phyloP scores from a whole-genome alignment of 805 yeast genomes.

The Komagataella kurtzmanii region DNA sequence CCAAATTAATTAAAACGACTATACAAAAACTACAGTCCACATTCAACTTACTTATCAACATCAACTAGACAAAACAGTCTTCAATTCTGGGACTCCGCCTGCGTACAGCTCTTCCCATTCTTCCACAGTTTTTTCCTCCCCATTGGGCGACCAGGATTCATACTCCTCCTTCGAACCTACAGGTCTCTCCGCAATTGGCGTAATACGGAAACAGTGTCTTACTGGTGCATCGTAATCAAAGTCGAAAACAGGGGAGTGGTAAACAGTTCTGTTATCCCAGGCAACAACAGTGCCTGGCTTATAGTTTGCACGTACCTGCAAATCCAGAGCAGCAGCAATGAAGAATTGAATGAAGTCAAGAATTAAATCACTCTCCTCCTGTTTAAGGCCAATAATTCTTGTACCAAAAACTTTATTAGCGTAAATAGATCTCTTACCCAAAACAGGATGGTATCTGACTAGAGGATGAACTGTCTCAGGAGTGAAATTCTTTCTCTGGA shows the following conservation, averaged over 20 bases:
- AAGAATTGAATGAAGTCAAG: conserved; percentile 43
- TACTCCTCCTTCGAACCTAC: conserved; percentile 17
- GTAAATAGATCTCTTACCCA: conserved; percentile 44
- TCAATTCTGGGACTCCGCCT: neutral
- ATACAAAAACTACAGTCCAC: too few relatives aligned
- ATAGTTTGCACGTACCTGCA: conserved; percentile 62
- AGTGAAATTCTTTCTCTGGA: conserved; percentile 44
- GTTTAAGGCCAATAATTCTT: conserved; percentile 57
- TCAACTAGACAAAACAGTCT: too few relatives aligned
- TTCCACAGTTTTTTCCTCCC: conserved; percentile 4
- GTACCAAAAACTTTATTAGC: conserved; percentile 46
- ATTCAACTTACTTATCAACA: too few relatives aligned
- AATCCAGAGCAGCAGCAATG: conserved; percentile 37
- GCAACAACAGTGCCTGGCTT: conserved; percentile 56
- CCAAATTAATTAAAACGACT: too few relatives aligned
- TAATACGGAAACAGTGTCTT: conserved; percentile 64
- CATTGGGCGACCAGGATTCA: conserved; percentile 17
- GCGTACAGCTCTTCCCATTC: neutral
- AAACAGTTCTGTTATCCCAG: conserved; percentile 69
- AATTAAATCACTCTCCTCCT: conserved; percentile 53
- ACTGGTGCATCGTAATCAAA: conserved; percentile 48
- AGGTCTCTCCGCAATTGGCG: conserved; percentile 66
- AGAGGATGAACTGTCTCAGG: conserved; percentile 57
- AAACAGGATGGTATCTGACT: conserved; percentile 61
- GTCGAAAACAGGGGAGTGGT: conserved; percentile 59